phyloP scores from a whole-genome alignment of 1,284 basidiomycete species.

The Agaricales sp. region DNA sequence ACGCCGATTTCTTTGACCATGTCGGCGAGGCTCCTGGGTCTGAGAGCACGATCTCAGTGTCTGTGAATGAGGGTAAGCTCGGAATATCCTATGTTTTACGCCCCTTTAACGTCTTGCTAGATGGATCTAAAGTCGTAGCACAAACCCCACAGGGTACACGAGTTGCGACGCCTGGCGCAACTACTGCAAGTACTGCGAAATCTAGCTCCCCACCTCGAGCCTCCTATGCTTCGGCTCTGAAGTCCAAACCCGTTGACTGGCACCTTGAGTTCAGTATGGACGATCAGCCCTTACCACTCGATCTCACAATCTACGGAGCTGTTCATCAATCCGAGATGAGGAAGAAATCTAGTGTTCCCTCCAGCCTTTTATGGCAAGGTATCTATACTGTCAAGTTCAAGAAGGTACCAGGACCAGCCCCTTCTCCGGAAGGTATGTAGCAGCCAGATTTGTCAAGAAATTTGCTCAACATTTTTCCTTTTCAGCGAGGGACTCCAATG shows the following conservation, averaged over 20 bases:
- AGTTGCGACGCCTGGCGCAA: conserved; percentile 75
- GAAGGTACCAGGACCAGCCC: conserved; percentile 81
- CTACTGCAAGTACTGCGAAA: conserved; percentile 21
- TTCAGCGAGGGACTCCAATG: conserved; percentile 30
- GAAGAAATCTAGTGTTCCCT: conserved; percentile 50
- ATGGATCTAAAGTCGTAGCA: conserved; percentile 86
- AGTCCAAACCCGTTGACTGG: conserved; percentile 89
- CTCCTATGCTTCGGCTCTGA: conserved; percentile 92
- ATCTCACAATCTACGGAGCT: conserved; percentile 93
- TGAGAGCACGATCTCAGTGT: conserved; percentile 82
- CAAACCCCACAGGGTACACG: conserved; percentile 95
- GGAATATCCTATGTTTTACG: not conserved
- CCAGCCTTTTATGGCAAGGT: conserved; percentile 79
- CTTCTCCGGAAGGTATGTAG: conserved; percentile 46
- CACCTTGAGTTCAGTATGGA: conserved; percentile 94
- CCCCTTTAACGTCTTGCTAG: conserved; percentile 23
- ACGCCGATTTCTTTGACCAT: conserved; percentile 45
- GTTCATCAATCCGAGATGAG: conserved; percentile 83
- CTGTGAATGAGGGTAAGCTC: conserved; percentile 67
- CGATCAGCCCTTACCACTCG: conserved; percentile 71
- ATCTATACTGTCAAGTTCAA: conserved; percentile 89
- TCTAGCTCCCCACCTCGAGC: conserved; percentile 37
- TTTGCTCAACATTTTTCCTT: conserved; percentile 4
- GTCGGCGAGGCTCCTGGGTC: conserved; percentile 22
- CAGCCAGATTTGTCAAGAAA: not conserved